Conservation (phyloP, 768 basidiomycete species). For the Mycena rosella region DNA sequence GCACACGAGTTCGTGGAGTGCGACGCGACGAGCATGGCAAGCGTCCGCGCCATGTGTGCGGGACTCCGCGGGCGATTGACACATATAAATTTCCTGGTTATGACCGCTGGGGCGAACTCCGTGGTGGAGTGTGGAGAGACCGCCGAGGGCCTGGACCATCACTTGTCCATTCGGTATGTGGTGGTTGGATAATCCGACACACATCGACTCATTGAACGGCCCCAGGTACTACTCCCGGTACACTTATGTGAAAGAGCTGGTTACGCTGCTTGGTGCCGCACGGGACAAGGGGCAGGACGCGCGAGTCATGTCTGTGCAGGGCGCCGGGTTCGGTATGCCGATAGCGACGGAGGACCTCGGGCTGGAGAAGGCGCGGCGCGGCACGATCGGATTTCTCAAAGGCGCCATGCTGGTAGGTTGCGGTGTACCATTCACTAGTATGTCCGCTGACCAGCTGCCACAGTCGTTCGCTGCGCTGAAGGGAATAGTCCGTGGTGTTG, state of each 20-base stretch:
- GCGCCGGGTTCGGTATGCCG: conserved; percentile 38
- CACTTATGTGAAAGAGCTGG: conserved; percentile 45
- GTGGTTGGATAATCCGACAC: conserved; percentile 24
- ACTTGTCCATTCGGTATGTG: conserved; percentile 36
- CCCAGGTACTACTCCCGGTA: conserved; percentile 34
- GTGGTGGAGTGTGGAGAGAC: conserved; percentile 29
- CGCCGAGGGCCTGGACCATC: conserved; percentile 12
- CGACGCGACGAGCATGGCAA: conserved; percentile 40
- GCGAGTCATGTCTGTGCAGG: conserved; percentile 48
- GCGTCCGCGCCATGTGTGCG: neutral
- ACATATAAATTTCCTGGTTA: conserved; percentile 50
- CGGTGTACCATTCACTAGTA: neutral
- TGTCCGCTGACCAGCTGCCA: neutral
- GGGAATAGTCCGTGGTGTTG: conserved; percentile 7
- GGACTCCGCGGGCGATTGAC: conserved; percentile 30
- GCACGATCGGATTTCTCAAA: neutral
- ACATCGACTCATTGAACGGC: too few relatives aligned
- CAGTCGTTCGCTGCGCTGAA: conserved; percentile 23
- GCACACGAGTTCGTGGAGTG: conserved; percentile 49
- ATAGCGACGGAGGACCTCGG: conserved; percentile 47
- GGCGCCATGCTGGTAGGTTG: conserved; percentile 1
- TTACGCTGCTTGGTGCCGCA: conserved; percentile 42
- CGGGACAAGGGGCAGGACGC: conserved; percentile 43
- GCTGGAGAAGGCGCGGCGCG: conserved; percentile 39
- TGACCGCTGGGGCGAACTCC: conserved; percentile 32